These are phyloP conservation scores for Haematococcus lacustris DNA, from an alignment of 139 green algal species.

Conservation along the genomic window DNA sequence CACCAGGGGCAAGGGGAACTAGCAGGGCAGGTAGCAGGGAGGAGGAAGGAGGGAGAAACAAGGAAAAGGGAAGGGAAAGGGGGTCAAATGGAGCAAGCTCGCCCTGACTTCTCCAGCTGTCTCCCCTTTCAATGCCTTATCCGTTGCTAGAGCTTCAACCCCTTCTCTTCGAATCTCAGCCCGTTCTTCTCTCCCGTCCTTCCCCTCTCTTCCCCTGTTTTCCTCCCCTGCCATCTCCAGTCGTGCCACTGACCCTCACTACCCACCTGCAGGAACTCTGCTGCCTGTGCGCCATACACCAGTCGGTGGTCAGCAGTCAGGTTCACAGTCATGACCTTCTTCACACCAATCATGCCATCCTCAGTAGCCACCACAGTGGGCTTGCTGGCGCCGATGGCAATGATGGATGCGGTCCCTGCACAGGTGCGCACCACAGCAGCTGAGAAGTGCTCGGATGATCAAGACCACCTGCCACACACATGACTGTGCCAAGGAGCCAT, in stretches of 20 bases:
- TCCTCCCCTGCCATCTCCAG: slow-evolving; percentile 24
- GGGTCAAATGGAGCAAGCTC: background rate
- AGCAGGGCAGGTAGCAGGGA: too few relatives aligned
- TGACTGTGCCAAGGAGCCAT: too few relatives aligned
- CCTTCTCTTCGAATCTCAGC: background rate
- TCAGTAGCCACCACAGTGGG: slow-evolving; percentile 79
- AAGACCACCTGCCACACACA: too few relatives aligned
- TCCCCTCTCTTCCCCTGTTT: background rate
- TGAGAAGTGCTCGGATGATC: too few relatives aligned
- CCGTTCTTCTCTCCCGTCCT: background rate
- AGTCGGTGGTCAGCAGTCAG: slow-evolving; percentile 94
- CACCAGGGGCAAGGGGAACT: background rate
- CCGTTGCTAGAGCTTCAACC: background rate
- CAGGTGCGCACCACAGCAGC: too few relatives aligned
- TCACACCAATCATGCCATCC: slow-evolving; percentile 83
- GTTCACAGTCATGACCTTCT: slow-evolving; percentile 95
- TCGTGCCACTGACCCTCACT: background rate
- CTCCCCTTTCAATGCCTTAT: background rate
- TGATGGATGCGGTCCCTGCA: slow-evolving; percentile 84
- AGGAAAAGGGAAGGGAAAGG: background rate
- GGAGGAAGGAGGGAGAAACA: too few relatives aligned
- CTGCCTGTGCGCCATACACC: slow-evolving; percentile 90
- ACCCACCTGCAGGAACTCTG: slow-evolving; percentile 84
- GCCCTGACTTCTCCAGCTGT: background rate
- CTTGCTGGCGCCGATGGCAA: slow-evolving; percentile 84